Evolutionary conservation across 768 basidiomycete species (phyloP).

Genomic region (Hericium erinaceus): DNA sequence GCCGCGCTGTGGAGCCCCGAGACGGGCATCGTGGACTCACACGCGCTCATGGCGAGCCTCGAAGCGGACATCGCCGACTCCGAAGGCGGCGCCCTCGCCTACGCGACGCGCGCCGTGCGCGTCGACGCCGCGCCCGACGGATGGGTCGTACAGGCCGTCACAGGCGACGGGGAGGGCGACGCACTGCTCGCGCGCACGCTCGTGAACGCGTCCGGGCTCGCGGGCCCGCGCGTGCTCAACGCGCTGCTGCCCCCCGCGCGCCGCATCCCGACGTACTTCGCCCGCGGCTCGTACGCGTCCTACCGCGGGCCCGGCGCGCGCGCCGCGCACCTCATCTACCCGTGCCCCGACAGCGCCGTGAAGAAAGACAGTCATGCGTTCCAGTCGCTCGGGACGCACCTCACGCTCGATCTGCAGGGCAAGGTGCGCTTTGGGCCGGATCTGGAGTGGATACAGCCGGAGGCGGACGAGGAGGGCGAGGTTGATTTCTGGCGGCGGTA

Average conservation of each 20-base stretch:
- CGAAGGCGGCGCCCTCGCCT: constrained; percentile 60
- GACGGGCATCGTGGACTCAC: constrained; percentile 88
- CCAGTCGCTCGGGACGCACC: constrained; percentile 85
- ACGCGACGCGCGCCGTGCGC: constrained; percentile 75
- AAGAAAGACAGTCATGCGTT: constrained; percentile 42
- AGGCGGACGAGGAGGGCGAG: constrained; percentile 31
- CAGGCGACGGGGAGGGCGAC: constrained; percentile 31
- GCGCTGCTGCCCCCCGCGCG: constrained; percentile 46
- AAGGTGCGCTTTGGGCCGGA: constrained; percentile 91
- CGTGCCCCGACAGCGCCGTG: constrained; percentile 64
- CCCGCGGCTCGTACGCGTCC: constrained; percentile 78
- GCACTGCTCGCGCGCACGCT: constrained; percentile 66
- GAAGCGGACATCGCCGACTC: constrained; percentile 74
- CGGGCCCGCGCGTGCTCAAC: constrained; percentile 63
- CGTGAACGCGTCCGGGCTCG: constrained; percentile 74
- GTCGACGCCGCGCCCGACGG: constrained; percentile 68
- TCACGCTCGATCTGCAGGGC: constrained; percentile 79
- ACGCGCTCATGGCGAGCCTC: constrained; percentile 72
- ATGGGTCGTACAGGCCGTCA: constrained; percentile 83
- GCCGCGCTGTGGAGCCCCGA: constrained; percentile 74
- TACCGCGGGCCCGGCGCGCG: constrained; percentile 72
- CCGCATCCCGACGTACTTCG: constrained; percentile 71
- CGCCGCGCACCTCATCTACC: constrained; percentile 80
- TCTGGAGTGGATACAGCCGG: constrained; percentile 73
- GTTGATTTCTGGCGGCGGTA: constrained; percentile 70